A percentile compares a stretch with the other conserved stretches of the same genome.
phyloP scores from a whole-genome alignment of 306 rosid species.

The Medicago arabica region DNA sequence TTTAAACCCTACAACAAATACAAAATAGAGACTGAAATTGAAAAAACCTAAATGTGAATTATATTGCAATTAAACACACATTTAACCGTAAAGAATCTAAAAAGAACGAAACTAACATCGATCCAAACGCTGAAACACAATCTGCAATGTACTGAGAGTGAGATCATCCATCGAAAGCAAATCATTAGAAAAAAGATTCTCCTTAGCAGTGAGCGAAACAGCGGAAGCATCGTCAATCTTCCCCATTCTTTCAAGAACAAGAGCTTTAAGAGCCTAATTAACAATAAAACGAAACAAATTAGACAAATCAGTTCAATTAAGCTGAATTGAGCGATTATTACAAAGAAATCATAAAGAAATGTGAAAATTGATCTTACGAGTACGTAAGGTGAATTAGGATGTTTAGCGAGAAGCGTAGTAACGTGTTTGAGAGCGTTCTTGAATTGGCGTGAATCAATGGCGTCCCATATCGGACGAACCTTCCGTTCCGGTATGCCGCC shows the following conservation, averaged over 20 bases:
- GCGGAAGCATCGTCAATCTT: constrained; percentile 79
- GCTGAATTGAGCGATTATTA: background rate
- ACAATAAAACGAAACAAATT: background rate
- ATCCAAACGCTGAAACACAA: constrained; percentile 88
- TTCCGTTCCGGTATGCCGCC: constrained; percentile 96
- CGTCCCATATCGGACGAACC: constrained; percentile 98
- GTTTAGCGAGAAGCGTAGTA: constrained; percentile 69
- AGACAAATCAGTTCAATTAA: background rate
- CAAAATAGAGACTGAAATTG: background rate
- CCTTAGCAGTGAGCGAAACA: constrained; percentile 73
- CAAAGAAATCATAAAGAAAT: background rate
- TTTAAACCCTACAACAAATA: too few relatives aligned
- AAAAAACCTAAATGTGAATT: background rate
- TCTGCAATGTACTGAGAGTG: constrained; percentile 93
- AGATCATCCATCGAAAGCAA: constrained; percentile 85
- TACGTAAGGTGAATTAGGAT: constrained; percentile 80
- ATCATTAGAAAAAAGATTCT: constrained; percentile 63
- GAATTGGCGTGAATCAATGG: constrained; percentile 95
- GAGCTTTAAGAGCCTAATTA: constrained; percentile 87
- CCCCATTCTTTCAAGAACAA: constrained; percentile 90
- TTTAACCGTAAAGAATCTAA: background rate
- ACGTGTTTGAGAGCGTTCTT: constrained; percentile 86
- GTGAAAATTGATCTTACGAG: constrained; percentile 56
- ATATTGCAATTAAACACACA: background rate
- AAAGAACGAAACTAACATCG: constrained; percentile 60